Conservation (phyloP, 169 alveolate species). For the Theileria sp. region DNA sequence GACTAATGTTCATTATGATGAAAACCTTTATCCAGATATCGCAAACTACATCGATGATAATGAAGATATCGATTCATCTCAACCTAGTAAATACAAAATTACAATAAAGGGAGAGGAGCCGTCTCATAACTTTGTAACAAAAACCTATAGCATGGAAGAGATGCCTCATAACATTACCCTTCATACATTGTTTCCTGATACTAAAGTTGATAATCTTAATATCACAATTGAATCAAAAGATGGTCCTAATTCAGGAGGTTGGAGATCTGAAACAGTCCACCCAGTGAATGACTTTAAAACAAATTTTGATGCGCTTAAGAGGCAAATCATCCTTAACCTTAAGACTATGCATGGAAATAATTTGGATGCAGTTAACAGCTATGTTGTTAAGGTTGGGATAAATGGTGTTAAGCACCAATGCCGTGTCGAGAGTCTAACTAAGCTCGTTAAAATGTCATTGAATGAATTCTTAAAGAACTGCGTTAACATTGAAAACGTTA, state of each 20-base stretch:
- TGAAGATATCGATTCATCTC: slow-evolving; percentile 42
- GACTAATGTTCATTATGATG: slow-evolving; percentile 46
- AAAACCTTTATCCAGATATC: slow-evolving; percentile 46
- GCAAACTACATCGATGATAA: slow-evolving; percentile 42
- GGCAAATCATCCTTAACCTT: slow-evolving; percentile 49
- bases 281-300: slow-evolving; percentile 55
- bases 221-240: slow-evolving; percentile 38
- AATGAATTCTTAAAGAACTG: slow-evolving; percentile 48
- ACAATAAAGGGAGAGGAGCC: slow-evolving; percentile 54
- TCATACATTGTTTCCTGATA: slow-evolving; percentile 51
- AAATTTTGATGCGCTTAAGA: slow-evolving; percentile 54
- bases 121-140: slow-evolving; percentile 20
- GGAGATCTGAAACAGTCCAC: slow-evolving; percentile 54
- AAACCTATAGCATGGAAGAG: slow-evolving; percentile 34
- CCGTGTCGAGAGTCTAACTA: slow-evolving; percentile 48
- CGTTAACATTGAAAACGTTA: slow-evolving; percentile 51
- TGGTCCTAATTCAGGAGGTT: slow-evolving; percentile 56
- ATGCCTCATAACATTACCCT: slow-evolving; percentile 54
- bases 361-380: slow-evolving; percentile 29
- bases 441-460: slow-evolving; percentile 51
- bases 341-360: slow-evolving; percentile 62
- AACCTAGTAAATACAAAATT: slow-evolving; percentile 36
- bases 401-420: slow-evolving; percentile 66
- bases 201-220: slow-evolving; percentile 27
- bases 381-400: slow-evolving; percentile 49